Conservation (phyloP, 495 filamentous ascomycete genomes). For the Penicillium roqueforti region DNA sequence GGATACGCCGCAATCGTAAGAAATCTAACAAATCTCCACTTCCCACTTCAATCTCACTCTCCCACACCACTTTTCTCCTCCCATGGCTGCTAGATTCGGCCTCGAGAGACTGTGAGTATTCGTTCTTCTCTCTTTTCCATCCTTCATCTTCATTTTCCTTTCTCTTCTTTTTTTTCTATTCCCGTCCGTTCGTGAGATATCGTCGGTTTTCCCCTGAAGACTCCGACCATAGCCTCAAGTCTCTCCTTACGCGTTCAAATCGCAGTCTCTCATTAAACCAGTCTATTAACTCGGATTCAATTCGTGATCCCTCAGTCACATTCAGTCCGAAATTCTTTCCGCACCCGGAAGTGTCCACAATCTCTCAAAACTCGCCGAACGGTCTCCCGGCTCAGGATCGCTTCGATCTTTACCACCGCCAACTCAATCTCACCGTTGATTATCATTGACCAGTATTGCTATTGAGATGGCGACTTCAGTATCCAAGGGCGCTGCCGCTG, state of each 20-base stretch:
- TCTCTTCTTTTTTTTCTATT: slow-evolving; percentile 26
- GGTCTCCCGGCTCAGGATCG: slow-evolving; percentile 2
- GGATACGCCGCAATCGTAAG: slow-evolving; percentile 17
- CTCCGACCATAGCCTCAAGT: slow-evolving; percentile 1
- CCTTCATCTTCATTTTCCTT: slow-evolving; percentile 55
- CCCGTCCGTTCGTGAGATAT: background rate
- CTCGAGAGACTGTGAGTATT: slow-evolving; percentile 10
- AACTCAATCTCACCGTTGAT: background rate
- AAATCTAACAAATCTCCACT: slow-evolving; percentile 21
- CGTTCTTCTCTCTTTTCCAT: slow-evolving; percentile 54
- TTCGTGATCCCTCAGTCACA: background rate
- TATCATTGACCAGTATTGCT: background rate
- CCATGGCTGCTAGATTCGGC: slow-evolving; percentile 55
- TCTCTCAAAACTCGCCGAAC: slow-evolving; percentile 3
- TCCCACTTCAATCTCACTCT: slow-evolving; percentile 71
- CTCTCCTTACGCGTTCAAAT: slow-evolving; percentile 10
- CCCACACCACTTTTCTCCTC: slow-evolving; percentile 56
- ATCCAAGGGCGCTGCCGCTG: background rate
- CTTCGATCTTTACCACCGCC: slow-evolving; percentile 3
- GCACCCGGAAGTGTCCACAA: background rate
- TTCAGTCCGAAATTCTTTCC: background rate
- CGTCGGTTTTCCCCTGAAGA: slow-evolving; percentile 14
- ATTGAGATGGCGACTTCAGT: background rate
- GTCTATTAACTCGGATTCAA: slow-evolving; percentile 1
- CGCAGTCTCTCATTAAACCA: slow-evolving; percentile 19